Conservation (phyloP, 2,329 filamentous ascomycete species). For the Cryoendolithus antarcticus region DNA sequence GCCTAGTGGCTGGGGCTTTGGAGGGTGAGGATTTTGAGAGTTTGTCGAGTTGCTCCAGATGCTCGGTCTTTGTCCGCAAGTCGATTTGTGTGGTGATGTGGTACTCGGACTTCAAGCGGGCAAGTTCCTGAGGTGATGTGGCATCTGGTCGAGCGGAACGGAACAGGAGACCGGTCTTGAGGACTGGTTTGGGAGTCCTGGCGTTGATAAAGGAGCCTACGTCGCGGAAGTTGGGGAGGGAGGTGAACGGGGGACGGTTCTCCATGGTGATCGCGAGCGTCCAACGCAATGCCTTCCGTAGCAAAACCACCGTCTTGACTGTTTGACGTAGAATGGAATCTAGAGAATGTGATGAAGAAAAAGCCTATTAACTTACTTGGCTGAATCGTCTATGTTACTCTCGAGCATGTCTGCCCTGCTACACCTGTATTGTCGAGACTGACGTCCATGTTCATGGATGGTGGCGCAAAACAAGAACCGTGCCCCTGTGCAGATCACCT, state of each 20-base stretch:
- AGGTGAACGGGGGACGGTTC: background rate
- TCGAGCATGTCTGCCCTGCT: no score
- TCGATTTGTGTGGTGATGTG: constrained; percentile 64
- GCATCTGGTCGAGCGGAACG: constrained; percentile 44
- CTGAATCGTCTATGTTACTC: no score
- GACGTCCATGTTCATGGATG: no score
- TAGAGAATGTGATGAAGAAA: no score
- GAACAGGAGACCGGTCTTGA: constrained; percentile 13
- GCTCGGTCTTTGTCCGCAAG: constrained; percentile 56
- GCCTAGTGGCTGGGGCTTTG: background rate
- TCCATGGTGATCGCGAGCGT: no score
- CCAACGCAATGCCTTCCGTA: no score
- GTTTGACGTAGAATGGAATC: no score
- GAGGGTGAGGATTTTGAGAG: background rate
- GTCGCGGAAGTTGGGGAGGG: constrained; percentile 63
- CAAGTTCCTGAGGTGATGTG: constrained; percentile 53
- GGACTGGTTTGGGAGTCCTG: constrained; percentile 37
- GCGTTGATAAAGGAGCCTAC: constrained; percentile 56
- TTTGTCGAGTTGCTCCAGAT: constrained; percentile 9
- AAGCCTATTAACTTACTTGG: no score
- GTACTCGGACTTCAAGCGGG: constrained; percentile 45
- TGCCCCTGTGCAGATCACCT: no score
- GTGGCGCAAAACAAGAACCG: no score
- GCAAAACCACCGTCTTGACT: no score
- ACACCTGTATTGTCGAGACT: no score